Percentiles rank a stretch among this genome's conserved stretches.
phyloP scores from a whole-genome alignment of 2,329 filamentous ascomycete species.

The Cladosporium sp. region DNA sequence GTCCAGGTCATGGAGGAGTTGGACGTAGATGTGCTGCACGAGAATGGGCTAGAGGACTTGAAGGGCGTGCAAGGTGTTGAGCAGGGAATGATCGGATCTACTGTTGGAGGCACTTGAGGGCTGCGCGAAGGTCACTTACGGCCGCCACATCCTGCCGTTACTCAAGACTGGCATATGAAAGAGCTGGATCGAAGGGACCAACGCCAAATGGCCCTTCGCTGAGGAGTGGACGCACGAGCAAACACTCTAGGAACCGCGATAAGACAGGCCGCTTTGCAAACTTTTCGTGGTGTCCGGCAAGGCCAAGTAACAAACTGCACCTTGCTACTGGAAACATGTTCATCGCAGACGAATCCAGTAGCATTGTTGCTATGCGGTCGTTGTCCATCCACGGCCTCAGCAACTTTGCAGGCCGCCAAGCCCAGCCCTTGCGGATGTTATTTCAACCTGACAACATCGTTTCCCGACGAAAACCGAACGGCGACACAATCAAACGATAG shows the following conservation, averaged over 20 bases:
- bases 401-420: background rate
- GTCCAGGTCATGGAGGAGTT: conserved; percentile 88
- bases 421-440: background rate
- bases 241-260: background rate
- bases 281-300: background rate
- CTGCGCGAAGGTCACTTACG: background rate
- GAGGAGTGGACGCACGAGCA: background rate
- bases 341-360: background rate
- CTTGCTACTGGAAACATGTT: background rate
- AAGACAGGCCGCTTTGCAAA: background rate
- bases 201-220: background rate
- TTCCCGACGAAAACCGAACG: too few relatives aligned
- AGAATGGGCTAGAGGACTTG: conserved; percentile 42
- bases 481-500: background rate
- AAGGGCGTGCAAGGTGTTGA: conserved; percentile 43
- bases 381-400: background rate
- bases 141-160: background rate
- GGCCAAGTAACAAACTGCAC: background rate
- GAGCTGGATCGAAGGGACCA: background rate
- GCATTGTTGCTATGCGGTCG: background rate
- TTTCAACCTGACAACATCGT: background rate
- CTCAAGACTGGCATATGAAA: background rate
- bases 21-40: conserved; percentile 75
- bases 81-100: conserved; percentile 37
- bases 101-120: conserved; percentile 16